phyloP scores from a whole-genome alignment of 129 eudicot genomes.

The Artemisia annua region DNA sequence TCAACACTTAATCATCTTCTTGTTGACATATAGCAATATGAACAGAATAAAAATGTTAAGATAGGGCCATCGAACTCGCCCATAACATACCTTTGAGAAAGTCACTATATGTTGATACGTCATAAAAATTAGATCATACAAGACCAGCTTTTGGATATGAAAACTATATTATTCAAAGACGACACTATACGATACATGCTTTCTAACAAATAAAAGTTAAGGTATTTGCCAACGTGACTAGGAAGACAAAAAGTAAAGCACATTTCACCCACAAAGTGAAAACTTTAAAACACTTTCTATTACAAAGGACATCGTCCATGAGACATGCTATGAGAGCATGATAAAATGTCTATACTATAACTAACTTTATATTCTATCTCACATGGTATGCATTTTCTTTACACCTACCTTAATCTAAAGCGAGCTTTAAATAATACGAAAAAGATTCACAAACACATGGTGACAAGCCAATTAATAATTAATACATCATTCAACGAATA shows the following conservation, averaged over 20 bases:
- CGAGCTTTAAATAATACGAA: not conserved
- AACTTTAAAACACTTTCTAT: not conserved
- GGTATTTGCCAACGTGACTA: not conserved
- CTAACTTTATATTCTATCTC: constrained; percentile 11
- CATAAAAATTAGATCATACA: no score
- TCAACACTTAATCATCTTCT: no score
- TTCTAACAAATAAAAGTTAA: not conserved
- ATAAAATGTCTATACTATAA: not conserved
- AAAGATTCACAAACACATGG: not conserved
- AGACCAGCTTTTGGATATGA: no score
- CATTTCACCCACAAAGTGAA: not conserved
- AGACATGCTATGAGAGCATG: not conserved
- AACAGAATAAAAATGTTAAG: no score
- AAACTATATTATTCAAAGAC: not conserved
- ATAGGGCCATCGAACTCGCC: no score
- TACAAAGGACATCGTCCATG: not conserved
- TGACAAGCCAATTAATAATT: not conserved
- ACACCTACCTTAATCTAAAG: not conserved
- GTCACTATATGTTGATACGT: no score
- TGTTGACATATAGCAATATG: no score
- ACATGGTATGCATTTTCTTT: constrained; percentile 13
- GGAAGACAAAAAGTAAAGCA: not conserved
- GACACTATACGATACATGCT: not conserved
- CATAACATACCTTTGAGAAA: no score
- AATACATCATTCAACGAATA: not conserved